Evolutionary conservation across 2,329 filamentous ascomycete species (phyloP).

Genomic region (Aspergillus aculeatus): DNA sequence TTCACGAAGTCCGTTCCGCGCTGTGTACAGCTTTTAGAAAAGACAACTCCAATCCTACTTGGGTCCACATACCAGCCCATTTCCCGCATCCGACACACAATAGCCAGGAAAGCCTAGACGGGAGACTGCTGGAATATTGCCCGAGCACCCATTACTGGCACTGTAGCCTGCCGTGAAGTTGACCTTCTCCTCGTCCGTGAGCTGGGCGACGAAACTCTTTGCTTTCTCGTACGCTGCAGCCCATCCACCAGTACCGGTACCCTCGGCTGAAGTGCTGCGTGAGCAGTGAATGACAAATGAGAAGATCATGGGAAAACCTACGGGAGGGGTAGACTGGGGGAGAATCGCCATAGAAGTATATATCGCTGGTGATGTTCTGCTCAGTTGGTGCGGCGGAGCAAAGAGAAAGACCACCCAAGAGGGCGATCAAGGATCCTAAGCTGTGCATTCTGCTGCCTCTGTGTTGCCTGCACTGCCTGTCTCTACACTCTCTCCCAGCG

Average conservation of each 20-base stretch:
- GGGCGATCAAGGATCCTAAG: not conserved
- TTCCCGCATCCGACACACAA: conserved; percentile 45
- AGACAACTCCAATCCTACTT: no score
- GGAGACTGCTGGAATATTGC: conserved; percentile 32
- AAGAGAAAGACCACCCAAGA: conserved; percentile 13
- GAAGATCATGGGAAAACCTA: conserved; percentile 4
- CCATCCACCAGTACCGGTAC: conserved; percentile 35
- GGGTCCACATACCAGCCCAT: conserved; percentile 37
- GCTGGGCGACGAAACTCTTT: conserved; percentile 37
- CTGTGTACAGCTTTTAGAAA: conserved; percentile 9
- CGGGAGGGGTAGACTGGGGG: conserved; percentile 26
- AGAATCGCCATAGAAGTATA: conserved; percentile 26
- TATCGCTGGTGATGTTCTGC: conserved; percentile 24
- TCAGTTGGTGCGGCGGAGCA: conserved; percentile 11
- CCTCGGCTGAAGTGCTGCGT: conserved; percentile 15
- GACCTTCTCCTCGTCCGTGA: conserved; percentile 46
- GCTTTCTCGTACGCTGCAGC: conserved; percentile 39
- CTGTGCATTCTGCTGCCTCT: conserved; percentile 6
- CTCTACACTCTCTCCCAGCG: not conserved
- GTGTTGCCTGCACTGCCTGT: not conserved
- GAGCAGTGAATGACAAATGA: not conserved
- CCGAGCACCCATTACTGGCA: conserved; percentile 29
- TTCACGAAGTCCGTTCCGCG: conserved; percentile 33
- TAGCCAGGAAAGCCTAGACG: conserved; percentile 38
- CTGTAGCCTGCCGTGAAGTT: conserved; percentile 32